Evolutionary conservation across 208 protist genomes (phyloP), one percentile per base, ranked within the genome.

Genomic region (Naegleria fowleri): DNA sequence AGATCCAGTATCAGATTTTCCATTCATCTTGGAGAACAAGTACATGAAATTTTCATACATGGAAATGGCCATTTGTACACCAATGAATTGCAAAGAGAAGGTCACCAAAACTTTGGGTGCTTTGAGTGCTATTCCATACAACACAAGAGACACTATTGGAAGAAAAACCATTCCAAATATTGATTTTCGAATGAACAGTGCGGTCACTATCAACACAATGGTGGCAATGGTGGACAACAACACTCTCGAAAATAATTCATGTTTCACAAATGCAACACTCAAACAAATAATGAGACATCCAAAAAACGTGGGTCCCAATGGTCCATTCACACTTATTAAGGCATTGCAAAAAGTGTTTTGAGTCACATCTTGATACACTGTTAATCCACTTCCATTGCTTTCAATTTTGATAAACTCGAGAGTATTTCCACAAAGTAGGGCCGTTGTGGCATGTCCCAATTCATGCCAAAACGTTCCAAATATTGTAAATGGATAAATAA

Each of bases 401-500:
- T 84, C 76, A 40, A 84, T 84, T 38, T 19, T 84, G 15, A 84
- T 84, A 33, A 38, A 41, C 11, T 84, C 15, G 0, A 84, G 3
- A 3, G 22, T 41, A 39, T 41, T 41, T 7, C 76, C 76, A 84
- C 29, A 33, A 41, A 84, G 13, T 84, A 84, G 15, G 6, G 76
- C 29, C 0, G 22, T 40, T 22, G 38, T 33, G 29, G 76, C 76
- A 84, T 84, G 76, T 84, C 76, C 76, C 76, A 84, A 38, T 36
- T 84, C 76, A 36, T 84, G 76, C 29, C 38, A 84, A 84, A 84
- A 84, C 33, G 76, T 84, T 40, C 33, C 76, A 84, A 84, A 84
- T 41, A 84, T 84, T 36, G 76, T 84, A 84, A 84, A 84, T 84
- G 76, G 76, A 84, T 84, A 84, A 33, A 36, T 36, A 40, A 84